Base-by-base conservation (phyloP, 2,329 filamentous ascomycete species). In the Cucurbitaria berberidis region DNA sequence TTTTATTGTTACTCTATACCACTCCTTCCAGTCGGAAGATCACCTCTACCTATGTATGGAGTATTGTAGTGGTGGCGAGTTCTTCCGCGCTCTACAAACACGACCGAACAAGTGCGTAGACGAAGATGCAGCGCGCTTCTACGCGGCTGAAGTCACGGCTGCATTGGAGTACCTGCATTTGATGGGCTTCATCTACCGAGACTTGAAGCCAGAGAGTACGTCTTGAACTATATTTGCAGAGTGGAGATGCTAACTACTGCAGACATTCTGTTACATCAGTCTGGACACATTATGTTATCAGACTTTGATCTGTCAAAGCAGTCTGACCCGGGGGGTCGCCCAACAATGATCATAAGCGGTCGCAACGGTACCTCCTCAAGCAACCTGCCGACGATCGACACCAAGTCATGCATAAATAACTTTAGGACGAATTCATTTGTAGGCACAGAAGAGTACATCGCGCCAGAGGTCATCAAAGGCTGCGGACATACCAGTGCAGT, bases 21-120 rank as follows among this genome's bases (percentile, higher is more conserved):
- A 99, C 78, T 98, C 93, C 0, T 99, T 99, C 82, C 95, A 99
- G 76, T 99, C 95, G 1, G 95, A 99, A 74, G 95, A 99, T 64
- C 93, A 98, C 77, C 84, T 99, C 36, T 99, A 99, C 73, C 84
- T 99, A n/a, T 99, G 95, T 76, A 99, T 99, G 95, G 95, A 99
- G 77, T 99, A 99, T 74, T 99, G 95, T 82, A 98, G 93, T 67
- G 95, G 95, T 62, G 95, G 95, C 57, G 95, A 99, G 77, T 99
- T 99, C 80, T 99, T 99, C 82, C 84, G 95, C 79, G 95, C 95
- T 22, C 81, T 99, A 40, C 95, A 99, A 80, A 98, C 95, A 5
- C 87, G 95, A 26, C 95, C 95, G 9, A 96, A 96, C 67, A 99
- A 98, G 79, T 98, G 91, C 71, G 96, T 99, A 44, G 89, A 93